Conservation (phyloP, 805 yeast genomes). For the Vanderwaltozyma verrucispora region DNA sequence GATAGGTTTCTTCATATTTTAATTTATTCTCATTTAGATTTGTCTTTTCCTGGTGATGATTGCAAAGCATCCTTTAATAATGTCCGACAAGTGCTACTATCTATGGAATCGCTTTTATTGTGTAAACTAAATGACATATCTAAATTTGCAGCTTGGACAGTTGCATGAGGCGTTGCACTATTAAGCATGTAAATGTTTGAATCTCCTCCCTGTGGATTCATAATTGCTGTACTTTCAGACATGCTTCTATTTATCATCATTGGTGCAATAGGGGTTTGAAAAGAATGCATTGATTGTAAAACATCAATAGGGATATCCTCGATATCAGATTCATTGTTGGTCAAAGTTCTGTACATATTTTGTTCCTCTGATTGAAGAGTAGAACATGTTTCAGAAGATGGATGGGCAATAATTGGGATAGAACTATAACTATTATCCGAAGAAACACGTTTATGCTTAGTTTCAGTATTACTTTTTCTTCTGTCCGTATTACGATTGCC, state of each 20-base stretch:
- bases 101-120: no score
- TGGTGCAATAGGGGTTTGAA: not conserved
- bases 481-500: slow-evolving; percentile 10
- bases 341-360: slow-evolving; percentile 1
- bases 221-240: not conserved
- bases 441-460: not conserved
- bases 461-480: not conserved
- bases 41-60: not conserved
- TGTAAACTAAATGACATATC: not conserved
- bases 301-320: slow-evolving; percentile 4
- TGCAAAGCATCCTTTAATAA: not conserved
- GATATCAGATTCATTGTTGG: slow-evolving; percentile 3
- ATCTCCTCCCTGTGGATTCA: not conserved
- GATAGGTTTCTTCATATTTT: no score
- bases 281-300: slow-evolving; percentile 3
- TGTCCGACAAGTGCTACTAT: not conserved
- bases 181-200: not conserved
- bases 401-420: no score
- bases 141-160: not conserved
- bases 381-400: not conserved
- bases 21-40: no score
- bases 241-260: not conserved
- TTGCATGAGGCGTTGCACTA: not conserved
- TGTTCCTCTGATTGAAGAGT: not conserved
- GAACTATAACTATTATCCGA: not conserved